Conservation (phyloP, 2,329 filamentous ascomycete genomes). For the Colletotrichum graminicola region DNA sequence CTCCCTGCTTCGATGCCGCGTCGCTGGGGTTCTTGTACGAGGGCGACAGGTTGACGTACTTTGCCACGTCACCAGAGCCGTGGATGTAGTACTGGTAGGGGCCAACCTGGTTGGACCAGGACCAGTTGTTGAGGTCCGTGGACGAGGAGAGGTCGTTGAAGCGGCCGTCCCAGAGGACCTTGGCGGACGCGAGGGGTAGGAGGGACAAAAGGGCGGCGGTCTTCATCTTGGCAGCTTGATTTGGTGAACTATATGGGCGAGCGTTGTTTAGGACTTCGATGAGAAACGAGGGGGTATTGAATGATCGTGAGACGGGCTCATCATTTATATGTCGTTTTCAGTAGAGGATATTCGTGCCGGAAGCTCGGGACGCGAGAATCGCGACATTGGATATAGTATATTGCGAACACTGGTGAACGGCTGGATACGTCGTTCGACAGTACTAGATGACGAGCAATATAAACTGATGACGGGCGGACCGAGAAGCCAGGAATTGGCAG, state of each 20-base stretch:
- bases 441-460: slow-evolving; percentile 33
- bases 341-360: neutral
- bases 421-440: neutral
- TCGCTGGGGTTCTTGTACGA: slow-evolving; percentile 76
- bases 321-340: slow-evolving; percentile 6
- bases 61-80: slow-evolving; percentile 65
- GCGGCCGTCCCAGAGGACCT: slow-evolving; percentile 72
- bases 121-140: slow-evolving; percentile 71
- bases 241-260: neutral
- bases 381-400: slow-evolving; percentile 16
- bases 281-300: too few relatives aligned
- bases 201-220: slow-evolving; percentile 19
- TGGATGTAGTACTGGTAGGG: slow-evolving; percentile 84
- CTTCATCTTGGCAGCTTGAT: slow-evolving; percentile 24
- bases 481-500: slow-evolving; percentile 18
- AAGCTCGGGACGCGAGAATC: slow-evolving; percentile 14
- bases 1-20: slow-evolving; percentile 70
- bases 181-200: slow-evolving; percentile 29
- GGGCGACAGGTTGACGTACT: slow-evolving; percentile 73
- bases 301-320: neutral
- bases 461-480: slow-evolving; percentile 22
- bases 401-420: slow-evolving; percentile 3
- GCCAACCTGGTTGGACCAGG: slow-evolving; percentile 75
- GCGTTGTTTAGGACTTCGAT: neutral
- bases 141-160: slow-evolving; percentile 71